phyloP scores from a whole-genome alignment of 2,329 filamentous ascomycete genomes.

The Fusarium concolor region DNA sequence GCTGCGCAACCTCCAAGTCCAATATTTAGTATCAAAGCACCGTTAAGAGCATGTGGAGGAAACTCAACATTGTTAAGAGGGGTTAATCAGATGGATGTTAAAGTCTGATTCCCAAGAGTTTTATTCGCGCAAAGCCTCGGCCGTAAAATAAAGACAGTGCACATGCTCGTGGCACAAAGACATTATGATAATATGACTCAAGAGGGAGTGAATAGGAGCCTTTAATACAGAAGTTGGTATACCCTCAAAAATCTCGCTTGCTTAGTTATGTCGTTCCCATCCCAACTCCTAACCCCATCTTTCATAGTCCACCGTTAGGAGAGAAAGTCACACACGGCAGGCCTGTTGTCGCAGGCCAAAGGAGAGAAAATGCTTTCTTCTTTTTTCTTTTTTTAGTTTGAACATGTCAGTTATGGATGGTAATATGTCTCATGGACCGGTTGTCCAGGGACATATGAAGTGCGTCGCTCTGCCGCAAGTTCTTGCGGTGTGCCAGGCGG shows the following conservation, averaged over 20 bases:
- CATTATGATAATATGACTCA: slow-evolving; percentile 20
- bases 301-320: slow-evolving; percentile 17
- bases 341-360: slow-evolving; percentile 1
- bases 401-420: slow-evolving; percentile 32
- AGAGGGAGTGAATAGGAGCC: slow-evolving; percentile 31
- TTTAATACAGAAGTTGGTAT: slow-evolving; percentile 23
- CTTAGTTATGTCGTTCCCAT: too few species aligned
- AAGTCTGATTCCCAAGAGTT: neutral
- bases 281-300: slow-evolving; percentile 29
- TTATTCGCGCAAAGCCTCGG: neutral
- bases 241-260: slow-evolving; percentile 18
- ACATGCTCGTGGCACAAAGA: neutral
- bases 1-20: neutral
- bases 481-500: slow-evolving; percentile 41
- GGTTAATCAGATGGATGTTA: neutral
- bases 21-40: neutral
- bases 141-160: neutral
- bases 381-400: too few species aligned
- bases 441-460: slow-evolving; percentile 15
- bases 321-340: slow-evolving; percentile 8
- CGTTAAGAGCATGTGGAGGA: neutral
- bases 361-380: slow-evolving; percentile 3
- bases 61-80: too few species aligned
- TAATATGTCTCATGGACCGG: slow-evolving; percentile 43
- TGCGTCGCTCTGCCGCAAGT: slow-evolving; percentile 37